phyloP scores from a whole-genome alignment of 2,329 filamentous ascomycete genomes.

The Sclerotinia minor region DNA sequence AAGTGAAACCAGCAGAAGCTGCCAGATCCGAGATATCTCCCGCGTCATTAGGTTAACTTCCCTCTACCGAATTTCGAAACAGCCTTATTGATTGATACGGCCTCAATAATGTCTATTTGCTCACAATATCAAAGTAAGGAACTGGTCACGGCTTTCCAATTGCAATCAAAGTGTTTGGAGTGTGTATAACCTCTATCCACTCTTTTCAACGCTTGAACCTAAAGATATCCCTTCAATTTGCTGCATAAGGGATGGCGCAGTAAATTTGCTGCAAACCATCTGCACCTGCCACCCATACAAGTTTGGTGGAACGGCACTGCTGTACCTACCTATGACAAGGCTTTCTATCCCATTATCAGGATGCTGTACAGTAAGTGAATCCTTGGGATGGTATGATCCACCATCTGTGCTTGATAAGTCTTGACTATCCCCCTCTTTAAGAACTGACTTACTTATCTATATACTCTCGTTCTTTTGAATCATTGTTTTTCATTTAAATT shows the following conservation, averaged over 20 bases:
- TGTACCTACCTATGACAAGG: background rate
- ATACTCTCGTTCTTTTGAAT: background rate
- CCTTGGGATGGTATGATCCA: conserved; percentile 15
- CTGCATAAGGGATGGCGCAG: conserved; percentile 14
- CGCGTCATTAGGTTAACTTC: background rate
- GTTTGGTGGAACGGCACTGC: conserved; percentile 8
- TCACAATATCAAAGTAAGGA: background rate
- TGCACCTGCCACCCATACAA: background rate
- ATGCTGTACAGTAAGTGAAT: conserved; percentile 17
- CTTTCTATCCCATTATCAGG: background rate
- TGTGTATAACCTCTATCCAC: conserved; percentile 7
- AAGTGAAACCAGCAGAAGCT: conserved; percentile 2
- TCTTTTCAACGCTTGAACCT: conserved; percentile 10
- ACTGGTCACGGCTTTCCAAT: background rate
- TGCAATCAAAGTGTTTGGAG: conserved; percentile 13
- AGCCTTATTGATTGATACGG: background rate
- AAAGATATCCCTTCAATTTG: conserved; percentile 7
- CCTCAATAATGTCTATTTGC: background rate
- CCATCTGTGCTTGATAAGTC: conserved; percentile 18
- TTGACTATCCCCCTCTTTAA: background rate
- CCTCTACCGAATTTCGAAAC: conserved; percentile 5
- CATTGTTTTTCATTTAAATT: background rate
- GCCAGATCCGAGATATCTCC: conserved; percentile 3
- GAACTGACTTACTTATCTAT: background rate
- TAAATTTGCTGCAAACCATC: background rate